These are phyloP conservation scores for Panicum hallii DNA, from an alignment of 202 grass and related monocot genomes.

Conservation along the genomic window DNA sequence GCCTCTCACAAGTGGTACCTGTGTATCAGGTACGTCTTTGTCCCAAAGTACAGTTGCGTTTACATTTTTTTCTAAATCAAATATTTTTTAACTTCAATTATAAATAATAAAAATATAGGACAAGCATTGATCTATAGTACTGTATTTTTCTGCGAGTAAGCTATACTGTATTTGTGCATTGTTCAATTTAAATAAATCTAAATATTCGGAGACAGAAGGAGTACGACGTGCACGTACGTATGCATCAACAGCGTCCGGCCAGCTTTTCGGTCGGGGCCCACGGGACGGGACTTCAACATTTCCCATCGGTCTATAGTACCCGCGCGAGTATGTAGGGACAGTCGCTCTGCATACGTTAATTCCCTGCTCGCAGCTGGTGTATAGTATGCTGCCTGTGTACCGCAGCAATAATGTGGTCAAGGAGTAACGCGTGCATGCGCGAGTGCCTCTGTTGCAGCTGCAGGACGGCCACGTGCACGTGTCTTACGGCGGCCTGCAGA, in stretches of 20 bases:
- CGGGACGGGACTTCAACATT: constrained; percentile 48
- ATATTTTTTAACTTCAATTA: too few relatives aligned
- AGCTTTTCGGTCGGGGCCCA: constrained; percentile 37
- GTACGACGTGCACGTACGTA: too few relatives aligned
- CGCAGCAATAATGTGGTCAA: constrained; percentile 32
- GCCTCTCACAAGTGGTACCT: too few relatives aligned
- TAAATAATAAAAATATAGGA: too few relatives aligned
- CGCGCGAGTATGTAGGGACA: constrained; percentile 20
- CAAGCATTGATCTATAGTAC: too few relatives aligned
- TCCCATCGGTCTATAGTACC: constrained; percentile 41
- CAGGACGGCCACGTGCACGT: constrained; percentile 41
- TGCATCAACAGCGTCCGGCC: neutral
- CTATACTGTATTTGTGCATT: too few relatives aligned
- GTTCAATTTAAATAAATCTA: too few relatives aligned
- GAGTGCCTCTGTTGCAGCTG: neutral
- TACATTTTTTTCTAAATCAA: too few relatives aligned
- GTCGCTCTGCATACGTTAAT: constrained; percentile 10
- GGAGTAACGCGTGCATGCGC: constrained; percentile 3
- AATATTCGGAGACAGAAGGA: too few relatives aligned
- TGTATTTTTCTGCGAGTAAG: too few relatives aligned
- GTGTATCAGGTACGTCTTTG: too few relatives aligned
- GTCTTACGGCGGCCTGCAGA: constrained; percentile 28
- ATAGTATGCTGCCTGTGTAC: neutral
- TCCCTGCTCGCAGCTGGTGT: neutral
- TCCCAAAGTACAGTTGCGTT: too few relatives aligned